These are phyloP conservation scores for Cyclocybe aegerita DNA, from an alignment of 768 basidiomycete genomes.

Conservation along the genomic window DNA sequence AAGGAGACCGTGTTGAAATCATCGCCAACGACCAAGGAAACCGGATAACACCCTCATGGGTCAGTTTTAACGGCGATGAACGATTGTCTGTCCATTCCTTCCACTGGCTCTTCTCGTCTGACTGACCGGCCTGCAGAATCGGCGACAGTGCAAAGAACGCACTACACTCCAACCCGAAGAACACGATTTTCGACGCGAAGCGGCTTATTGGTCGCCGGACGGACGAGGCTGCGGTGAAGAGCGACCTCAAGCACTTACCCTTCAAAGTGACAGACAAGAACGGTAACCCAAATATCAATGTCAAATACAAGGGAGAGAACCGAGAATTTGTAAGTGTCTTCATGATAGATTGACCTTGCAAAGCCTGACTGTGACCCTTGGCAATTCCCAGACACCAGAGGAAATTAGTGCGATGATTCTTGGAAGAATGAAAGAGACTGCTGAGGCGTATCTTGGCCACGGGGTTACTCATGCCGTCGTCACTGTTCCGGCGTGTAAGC, in stretches of 20 bases:
- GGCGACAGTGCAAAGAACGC: constrained; percentile 97
- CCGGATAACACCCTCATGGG: constrained; percentile 89
- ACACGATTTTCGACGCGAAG: constrained; percentile 95
- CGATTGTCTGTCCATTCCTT: constrained; percentile 46
- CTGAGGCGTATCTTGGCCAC: constrained; percentile 66
- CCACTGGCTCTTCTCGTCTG: constrained; percentile 12
- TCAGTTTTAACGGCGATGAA: constrained; percentile 89
- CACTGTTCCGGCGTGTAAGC: constrained; percentile 56
- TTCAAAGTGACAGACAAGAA: constrained; percentile 73
- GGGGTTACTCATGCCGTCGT: constrained; percentile 61
- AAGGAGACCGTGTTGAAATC: constrained; percentile 64
- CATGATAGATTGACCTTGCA: not conserved
- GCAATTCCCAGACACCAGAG: constrained; percentile 47
- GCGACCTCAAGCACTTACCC: constrained; percentile 86
- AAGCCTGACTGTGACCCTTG: not conserved
- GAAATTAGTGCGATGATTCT: constrained; percentile 70
- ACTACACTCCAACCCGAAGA: constrained; percentile 85
- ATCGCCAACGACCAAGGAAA: constrained; percentile 91
- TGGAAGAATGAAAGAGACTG: constrained; percentile 69
- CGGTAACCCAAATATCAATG: constrained; percentile 77
- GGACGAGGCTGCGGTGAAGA: constrained; percentile 75
- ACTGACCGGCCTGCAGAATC: constrained; percentile 36
- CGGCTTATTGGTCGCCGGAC: constrained; percentile 86
- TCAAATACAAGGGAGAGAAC: constrained; percentile 57
- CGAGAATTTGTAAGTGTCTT: constrained; percentile 49